Conservation (phyloP, 441 rosid species). For the Rhodomyrtus psidioides region DNA sequence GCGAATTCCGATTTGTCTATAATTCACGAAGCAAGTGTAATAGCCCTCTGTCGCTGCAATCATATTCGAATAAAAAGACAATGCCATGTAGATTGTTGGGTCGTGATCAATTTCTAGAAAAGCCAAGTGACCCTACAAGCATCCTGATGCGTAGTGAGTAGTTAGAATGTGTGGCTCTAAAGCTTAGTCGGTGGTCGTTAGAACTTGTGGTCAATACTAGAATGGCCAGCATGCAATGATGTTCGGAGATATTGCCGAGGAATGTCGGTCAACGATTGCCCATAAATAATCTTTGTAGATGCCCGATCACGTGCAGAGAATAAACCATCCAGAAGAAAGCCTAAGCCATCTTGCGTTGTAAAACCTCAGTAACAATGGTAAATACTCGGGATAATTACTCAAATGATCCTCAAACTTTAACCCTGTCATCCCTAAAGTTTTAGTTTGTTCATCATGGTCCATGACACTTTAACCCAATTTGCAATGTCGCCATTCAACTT, state of each 20-base stretch:
- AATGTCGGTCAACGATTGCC: background rate
- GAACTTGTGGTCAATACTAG: background rate
- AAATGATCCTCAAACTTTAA: background rate
- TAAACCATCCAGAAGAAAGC: background rate
- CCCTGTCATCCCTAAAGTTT: accelerated
- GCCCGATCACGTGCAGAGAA: background rate
- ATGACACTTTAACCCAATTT: no score
- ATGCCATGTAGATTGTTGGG: background rate
- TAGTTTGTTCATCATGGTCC: no score
- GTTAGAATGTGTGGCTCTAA: background rate
- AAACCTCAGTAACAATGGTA: background rate
- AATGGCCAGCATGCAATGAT: background rate
- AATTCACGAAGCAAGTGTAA: background rate
- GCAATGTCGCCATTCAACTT: no score
- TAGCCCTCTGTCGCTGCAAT: background rate
- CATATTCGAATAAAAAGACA: no score
- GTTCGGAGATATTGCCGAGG: background rate
- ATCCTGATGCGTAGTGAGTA: background rate
- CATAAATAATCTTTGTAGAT: background rate
- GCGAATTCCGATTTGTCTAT: background rate
- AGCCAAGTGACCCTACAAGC: background rate
- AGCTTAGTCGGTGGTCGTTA: background rate
- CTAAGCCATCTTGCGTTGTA: background rate
- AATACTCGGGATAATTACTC: background rate
- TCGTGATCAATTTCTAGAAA: background rate